These are phyloP conservation scores for Hamamelis virginiana DNA, from an alignment of 164 flowering plant genomes.

Conservation along the genomic window DNA sequence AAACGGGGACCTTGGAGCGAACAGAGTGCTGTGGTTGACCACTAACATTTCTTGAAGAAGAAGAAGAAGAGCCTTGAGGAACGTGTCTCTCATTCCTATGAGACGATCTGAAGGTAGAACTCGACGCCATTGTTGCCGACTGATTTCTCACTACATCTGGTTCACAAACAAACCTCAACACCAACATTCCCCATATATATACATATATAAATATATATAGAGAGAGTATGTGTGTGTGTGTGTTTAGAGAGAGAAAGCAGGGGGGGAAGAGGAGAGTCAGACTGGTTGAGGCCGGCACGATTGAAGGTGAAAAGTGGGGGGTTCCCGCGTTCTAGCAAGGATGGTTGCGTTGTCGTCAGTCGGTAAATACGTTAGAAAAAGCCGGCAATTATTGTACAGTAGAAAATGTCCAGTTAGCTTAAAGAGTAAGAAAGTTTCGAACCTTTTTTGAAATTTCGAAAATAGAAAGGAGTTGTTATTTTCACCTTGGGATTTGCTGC, in stretches of 20 bases:
- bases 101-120: slow-evolving; percentile 10
- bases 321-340: background rate
- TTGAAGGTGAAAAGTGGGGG: background rate
- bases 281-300: background rate
- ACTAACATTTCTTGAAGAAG: slow-evolving; percentile 9
- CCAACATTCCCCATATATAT: background rate
- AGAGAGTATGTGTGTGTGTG: too few species aligned
- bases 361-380: background rate
- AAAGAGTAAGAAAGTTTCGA: too few species aligned
- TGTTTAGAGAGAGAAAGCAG: too few species aligned
- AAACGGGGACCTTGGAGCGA: slow-evolving; percentile 25
- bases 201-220: too few species aligned
- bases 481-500: too few species aligned
- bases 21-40: slow-evolving; percentile 3
- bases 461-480: too few species aligned
- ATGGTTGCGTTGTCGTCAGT: background rate
- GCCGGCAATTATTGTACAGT: background rate
- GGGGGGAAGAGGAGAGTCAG: background rate
- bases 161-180: background rate
- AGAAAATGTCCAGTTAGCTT: too few species aligned
- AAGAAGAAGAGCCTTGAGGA: background rate
- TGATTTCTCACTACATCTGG: background rate
- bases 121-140: slow-evolving; percentile 19
- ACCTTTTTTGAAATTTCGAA: too few species aligned
- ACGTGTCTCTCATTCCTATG: slow-evolving; percentile 13